phyloP scores from a whole-genome alignment of 345 rosid genomes.

The Psidium guajava region DNA sequence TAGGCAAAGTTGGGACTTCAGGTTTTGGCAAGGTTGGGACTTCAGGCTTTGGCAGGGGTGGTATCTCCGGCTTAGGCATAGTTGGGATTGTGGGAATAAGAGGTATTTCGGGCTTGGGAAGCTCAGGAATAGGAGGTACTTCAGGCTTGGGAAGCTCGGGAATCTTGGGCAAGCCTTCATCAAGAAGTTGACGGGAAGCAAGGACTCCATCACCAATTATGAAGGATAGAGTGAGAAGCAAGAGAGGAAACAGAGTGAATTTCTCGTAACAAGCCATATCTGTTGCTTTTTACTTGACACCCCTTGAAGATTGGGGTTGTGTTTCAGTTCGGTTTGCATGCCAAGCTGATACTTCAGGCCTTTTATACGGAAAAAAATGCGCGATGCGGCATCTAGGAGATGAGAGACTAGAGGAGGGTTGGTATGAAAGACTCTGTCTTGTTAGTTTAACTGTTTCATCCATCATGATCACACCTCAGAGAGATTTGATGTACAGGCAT shows the following conservation, averaged over 20 bases:
- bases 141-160: constrained; percentile 5
- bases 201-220: neutral
- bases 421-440: neutral
- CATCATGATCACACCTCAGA: neutral
- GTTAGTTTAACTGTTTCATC: constrained; percentile 2
- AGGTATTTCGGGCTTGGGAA: neutral
- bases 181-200: constrained; percentile 8
- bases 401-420: neutral
- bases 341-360: neutral
- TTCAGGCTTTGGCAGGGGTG: neutral
- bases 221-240: neutral
- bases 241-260: neutral
- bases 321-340: neutral
- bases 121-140: neutral
- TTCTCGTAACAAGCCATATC: constrained; percentile 2
- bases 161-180: neutral
- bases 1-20: constrained; percentile 5
- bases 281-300: neutral
- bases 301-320: neutral
- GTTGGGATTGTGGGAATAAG: neutral
- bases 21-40: constrained; percentile 1
- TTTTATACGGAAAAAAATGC: neutral
- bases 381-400: neutral
- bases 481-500: neutral
- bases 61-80: neutral